Evolutionary conservation across 2,329 filamentous ascomycete genomes (phyloP).

Genomic region (Penicillium glabrum): DNA sequence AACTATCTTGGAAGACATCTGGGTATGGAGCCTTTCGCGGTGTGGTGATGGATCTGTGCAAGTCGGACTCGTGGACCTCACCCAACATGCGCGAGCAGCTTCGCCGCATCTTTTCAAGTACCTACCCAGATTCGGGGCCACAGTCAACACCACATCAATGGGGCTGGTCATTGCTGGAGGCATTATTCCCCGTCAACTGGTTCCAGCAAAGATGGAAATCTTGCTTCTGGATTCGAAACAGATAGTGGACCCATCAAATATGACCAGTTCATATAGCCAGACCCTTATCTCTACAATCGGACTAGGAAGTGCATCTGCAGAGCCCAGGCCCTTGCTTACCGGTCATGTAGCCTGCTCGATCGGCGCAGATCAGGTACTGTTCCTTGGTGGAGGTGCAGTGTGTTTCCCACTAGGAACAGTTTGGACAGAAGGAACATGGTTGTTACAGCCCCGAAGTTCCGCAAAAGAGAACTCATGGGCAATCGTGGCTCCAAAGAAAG

Average conservation of each 20-base stretch:
- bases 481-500: constrained; percentile 17
- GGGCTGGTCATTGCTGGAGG: constrained; percentile 56
- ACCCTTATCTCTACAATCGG: constrained; percentile 29
- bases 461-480: constrained; percentile 33
- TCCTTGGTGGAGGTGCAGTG: constrained; percentile 78
- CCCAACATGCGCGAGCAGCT: constrained; percentile 20
- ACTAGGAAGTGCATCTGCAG: constrained; percentile 26
- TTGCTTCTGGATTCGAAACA: constrained; percentile 37
- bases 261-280: constrained; percentile 20
- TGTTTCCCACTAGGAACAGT: constrained; percentile 90
- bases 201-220: constrained; percentile 55
- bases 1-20: constrained; percentile 61
- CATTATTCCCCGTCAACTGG: constrained; percentile 39
- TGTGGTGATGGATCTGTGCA: constrained; percentile 31
- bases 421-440: constrained; percentile 68
- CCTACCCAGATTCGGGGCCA: constrained; percentile 53
- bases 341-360: constrained; percentile 61
- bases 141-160: constrained; percentile 46
- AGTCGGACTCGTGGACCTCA: constrained; percentile 28
- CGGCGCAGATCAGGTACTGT: constrained; percentile 53
- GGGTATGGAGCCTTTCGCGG: constrained; percentile 61
- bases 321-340: constrained; percentile 65
- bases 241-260: constrained; percentile 18
- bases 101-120: constrained; percentile 30
- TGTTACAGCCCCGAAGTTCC: constrained; percentile 37